Conservation (phyloP, 129 eudicot genomes). For the Centaurea solstitialis region DNA sequence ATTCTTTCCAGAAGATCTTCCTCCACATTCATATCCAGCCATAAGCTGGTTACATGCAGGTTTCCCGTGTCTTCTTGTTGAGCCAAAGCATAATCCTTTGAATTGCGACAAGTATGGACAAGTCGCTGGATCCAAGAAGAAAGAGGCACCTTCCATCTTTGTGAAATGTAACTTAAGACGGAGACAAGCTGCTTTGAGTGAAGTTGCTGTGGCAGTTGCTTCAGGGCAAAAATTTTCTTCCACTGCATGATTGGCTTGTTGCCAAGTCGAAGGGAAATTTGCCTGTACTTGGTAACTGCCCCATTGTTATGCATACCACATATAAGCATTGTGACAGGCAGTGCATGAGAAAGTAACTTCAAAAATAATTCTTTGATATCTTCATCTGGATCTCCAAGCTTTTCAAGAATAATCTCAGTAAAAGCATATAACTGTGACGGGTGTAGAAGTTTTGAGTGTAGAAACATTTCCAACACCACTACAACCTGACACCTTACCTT, state of each 20-base stretch:
- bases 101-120: slow-evolving; percentile 58
- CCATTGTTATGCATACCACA: slow-evolving; percentile 62
- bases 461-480: slow-evolving; percentile 61
- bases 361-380: slow-evolving; percentile 62
- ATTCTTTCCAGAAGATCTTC: slow-evolving; percentile 72
- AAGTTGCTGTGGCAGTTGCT: slow-evolving; percentile 85
- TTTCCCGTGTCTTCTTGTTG: slow-evolving; percentile 61
- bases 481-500: slow-evolving; percentile 74
- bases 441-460: slow-evolving; percentile 74
- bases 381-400: slow-evolving; percentile 86
- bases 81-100: slow-evolving; percentile 48
- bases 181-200: slow-evolving; percentile 97
- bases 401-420: slow-evolving; percentile 77
- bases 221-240: slow-evolving; percentile 87
- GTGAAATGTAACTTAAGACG: slow-evolving; percentile 86
- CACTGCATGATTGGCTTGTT: slow-evolving; percentile 57
- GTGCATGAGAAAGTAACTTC: slow-evolving; percentile 63
- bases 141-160: slow-evolving; percentile 97
- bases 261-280: slow-evolving; percentile 19
- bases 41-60: slow-evolving; percentile 44
- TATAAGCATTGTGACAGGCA: slow-evolving; percentile 62
- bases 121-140: slow-evolving; percentile 97
- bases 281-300: slow-evolving; percentile 29
- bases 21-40: slow-evolving; percentile 65
- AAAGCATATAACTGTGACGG: slow-evolving; percentile 51